Base-by-base conservation (phyloP, 805 yeast species). In the Candida corydali region DNA sequence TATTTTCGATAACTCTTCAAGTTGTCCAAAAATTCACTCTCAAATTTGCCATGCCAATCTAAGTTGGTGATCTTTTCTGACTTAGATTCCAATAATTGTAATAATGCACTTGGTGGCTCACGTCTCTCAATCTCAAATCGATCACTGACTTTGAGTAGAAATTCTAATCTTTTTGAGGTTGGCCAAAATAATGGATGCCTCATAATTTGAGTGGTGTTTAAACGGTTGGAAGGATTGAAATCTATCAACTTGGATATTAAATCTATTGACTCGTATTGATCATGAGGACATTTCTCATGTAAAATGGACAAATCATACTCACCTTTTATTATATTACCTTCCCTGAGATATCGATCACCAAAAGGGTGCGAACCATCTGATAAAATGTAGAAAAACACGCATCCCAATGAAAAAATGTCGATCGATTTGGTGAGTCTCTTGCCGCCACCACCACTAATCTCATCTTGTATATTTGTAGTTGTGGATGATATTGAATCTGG, bases 371-470 rank as follows among this genome's bases (percentile, higher is more conserved):
- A 54, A 0, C 98, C 98, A 11, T 76, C 76, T 0, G 95, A 73
- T 25, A 93, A 61, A 26, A 89, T 82, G 52, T 88, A 93, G 55
- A 76, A 91, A 52, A 86, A 93, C 1, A 93, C 89, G 61, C 98
- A 93, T 0, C 99, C 99, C 42, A 91, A 65, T 0, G 97, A 86
- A 54, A 93, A 93, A 3, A 93, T 84, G 59, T 93, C 99, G 37
- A 93, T 85, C 0, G 96, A 88, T 45, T 89, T 75, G 0, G 96
- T 89, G 26, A 88, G 68, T 36, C 95, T 69, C 45, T 83, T 76
- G 14, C 49, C 47, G 17, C 40, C 39, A 12, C 14, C 6, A 16
- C 12, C n/a, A 25, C 6, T 33, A 16, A 43, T 36, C 7, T 42
- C 24, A 11, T 31, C 19, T 6, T 35, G 10, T 6, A 37, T 17